A percentile compares a stretch with the other conserved stretches of the same genome.
These are phyloP conservation scores for Phytophthora citricola DNA, from an alignment of 352 stramenopile species.

Conservation along the genomic window DNA sequence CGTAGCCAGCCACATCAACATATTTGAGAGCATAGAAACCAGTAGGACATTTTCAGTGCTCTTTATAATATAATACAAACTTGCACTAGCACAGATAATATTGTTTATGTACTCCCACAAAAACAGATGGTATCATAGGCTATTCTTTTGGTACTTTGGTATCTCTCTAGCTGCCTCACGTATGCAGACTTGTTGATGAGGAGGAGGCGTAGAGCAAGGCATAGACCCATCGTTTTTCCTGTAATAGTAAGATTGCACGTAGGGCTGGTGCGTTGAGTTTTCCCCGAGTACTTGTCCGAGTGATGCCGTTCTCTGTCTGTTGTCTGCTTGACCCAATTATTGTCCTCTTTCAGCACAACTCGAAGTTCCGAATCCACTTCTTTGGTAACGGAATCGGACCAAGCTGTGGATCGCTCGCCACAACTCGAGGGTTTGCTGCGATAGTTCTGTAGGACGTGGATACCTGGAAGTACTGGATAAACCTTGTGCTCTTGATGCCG, in stretches of 20 bases:
- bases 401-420: neutral
- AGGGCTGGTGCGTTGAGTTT: slow-evolving; percentile 1
- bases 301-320: neutral
- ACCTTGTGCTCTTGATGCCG: slow-evolving; percentile 7
- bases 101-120: too few relatives aligned
- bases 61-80: too few relatives aligned
- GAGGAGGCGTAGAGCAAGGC: neutral
- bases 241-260: slow-evolving; percentile 26
- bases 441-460: slow-evolving; percentile 22
- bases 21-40: too few relatives aligned
- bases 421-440: neutral
- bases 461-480: slow-evolving; percentile 24
- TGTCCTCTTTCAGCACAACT: slow-evolving; percentile 12
- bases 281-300: neutral
- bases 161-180: too few relatives aligned
- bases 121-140: too few relatives aligned
- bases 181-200: slow-evolving; percentile 1
- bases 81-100: too few relatives aligned
- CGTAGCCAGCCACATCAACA: too few relatives aligned
- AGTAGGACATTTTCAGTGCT: too few relatives aligned
- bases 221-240: slow-evolving; percentile 2
- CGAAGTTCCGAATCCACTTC: slow-evolving; percentile 13
- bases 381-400: neutral
- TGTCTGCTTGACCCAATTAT: neutral
- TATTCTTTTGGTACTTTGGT: too few relatives aligned